Conservation (phyloP, 306 rosid genomes). For the Phaseolus lunatus region DNA sequence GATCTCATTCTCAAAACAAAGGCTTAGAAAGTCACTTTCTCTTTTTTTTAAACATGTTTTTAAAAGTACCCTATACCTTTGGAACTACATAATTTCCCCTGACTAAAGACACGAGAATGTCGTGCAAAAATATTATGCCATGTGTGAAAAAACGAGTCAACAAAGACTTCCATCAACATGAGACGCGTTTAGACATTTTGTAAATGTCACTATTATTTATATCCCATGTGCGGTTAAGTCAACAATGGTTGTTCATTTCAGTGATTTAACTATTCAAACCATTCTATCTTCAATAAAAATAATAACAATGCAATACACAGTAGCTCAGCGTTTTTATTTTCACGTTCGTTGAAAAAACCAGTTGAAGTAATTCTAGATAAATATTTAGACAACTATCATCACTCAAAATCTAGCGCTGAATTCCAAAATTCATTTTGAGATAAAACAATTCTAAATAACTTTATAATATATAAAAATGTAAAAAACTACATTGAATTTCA, state of each 20-base stretch:
- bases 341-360: not conserved
- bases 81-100: too few relatives aligned
- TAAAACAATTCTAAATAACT: not conserved
- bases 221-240: slow-evolving; percentile 19
- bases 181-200: too few relatives aligned
- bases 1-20: not conserved
- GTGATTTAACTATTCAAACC: not conserved
- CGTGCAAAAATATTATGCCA: not conserved
- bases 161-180: not conserved
- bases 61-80: too few relatives aligned
- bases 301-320: not conserved
- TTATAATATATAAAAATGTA: not conserved
- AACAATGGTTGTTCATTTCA: slow-evolving; percentile 1
- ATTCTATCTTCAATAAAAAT: not conserved
- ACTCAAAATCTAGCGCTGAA: too few relatives aligned
- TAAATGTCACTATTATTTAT: slow-evolving; percentile 14
- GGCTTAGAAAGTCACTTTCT: not conserved
- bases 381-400: too few relatives aligned
- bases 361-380: too few relatives aligned
- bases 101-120: not conserved
- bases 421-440: not conserved
- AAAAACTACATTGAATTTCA: not conserved
- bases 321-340: not conserved
- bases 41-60: not conserved
- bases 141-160: not conserved